Percentiles rank a stretch among this genome's conserved stretches.
Conservation (phyloP, 2,329 filamentous ascomycete genomes). For the Pseudocercospora crystallina region DNA sequence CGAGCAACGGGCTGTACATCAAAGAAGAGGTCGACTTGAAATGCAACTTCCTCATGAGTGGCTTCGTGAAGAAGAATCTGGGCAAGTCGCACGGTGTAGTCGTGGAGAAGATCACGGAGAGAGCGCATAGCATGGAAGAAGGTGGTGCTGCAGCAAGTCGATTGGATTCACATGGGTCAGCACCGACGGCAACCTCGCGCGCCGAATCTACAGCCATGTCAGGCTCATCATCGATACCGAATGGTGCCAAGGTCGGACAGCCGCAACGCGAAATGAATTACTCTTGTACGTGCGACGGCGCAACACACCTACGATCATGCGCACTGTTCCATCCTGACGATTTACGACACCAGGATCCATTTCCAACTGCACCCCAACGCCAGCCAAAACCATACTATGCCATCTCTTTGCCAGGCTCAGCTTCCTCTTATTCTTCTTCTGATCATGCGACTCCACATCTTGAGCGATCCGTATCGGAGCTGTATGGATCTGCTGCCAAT, state of each 20-base stretch:
- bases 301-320: conserved; percentile 12
- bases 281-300: conserved; percentile 18
- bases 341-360: neutral
- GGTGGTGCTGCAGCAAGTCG: neutral
- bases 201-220: neutral
- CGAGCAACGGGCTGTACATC: conserved; percentile 70
- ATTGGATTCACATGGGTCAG: neutral
- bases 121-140: conserved; percentile 15
- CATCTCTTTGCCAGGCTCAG: conserved; percentile 10
- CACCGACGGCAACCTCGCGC: neutral
- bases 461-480: conserved; percentile 15
- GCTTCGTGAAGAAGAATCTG: conserved; percentile 79
- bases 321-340: conserved; percentile 20
- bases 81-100: conserved; percentile 72
- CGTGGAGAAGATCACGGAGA: conserved; percentile 52
- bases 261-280: conserved; percentile 13
- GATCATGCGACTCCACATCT: conserved; percentile 1
- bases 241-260: conserved; percentile 6
- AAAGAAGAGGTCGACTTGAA: conserved; percentile 83
- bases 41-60: conserved; percentile 73
- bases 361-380: neutral
- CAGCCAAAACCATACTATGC: conserved; percentile 14
- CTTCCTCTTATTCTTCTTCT: conserved; percentile 11
- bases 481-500: conserved; percentile 18
- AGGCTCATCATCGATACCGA: conserved; percentile 7